Evolutionary conservation across 495 filamentous ascomycete genomes (phyloP).

Genomic region (Poronia punctata): DNA sequence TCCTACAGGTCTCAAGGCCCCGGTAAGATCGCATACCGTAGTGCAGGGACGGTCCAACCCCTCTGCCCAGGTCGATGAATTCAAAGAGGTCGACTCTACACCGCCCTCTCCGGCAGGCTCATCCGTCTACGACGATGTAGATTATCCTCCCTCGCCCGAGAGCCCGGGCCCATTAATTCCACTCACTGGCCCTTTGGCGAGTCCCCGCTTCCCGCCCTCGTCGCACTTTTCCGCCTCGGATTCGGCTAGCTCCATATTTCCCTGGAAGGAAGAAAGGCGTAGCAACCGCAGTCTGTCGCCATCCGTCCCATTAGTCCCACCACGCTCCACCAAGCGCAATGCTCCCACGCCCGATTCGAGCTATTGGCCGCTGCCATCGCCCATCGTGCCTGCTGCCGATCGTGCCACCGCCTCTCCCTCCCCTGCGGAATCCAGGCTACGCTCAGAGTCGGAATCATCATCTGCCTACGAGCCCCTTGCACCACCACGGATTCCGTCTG

Average conservation of each 20-base stretch:
- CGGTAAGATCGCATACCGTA: background rate
- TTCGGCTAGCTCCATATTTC: background rate
- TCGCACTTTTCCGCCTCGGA: background rate
- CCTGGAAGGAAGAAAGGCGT: constrained; percentile 1
- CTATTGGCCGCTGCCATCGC: constrained; percentile 20
- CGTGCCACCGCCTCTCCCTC: constrained; percentile 3
- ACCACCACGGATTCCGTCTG: constrained; percentile 5
- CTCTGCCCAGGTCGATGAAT: background rate
- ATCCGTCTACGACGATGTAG: constrained; percentile 12
- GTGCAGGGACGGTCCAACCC: background rate
- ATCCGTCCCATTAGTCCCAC: constrained; percentile 4
- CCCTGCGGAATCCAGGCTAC: background rate
- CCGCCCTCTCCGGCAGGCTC: constrained; percentile 8
- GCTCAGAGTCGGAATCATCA: constrained; percentile 8
- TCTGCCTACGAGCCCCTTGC: constrained; percentile 9
- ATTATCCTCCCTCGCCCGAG: constrained; percentile 21
- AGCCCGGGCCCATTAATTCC: constrained; percentile 24
- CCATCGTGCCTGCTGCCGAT: constrained; percentile 13
- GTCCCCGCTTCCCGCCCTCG: constrained; percentile 14
- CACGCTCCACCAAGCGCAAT: constrained; percentile 11
- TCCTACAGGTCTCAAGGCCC: constrained; percentile 11
- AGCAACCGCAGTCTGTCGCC: background rate
- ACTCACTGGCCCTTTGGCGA: constrained; percentile 19
- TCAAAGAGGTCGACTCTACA: background rate
- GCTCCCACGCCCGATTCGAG: constrained; percentile 18